Conservation (phyloP, 768 basidiomycete genomes). For the Russula earlei region DNA sequence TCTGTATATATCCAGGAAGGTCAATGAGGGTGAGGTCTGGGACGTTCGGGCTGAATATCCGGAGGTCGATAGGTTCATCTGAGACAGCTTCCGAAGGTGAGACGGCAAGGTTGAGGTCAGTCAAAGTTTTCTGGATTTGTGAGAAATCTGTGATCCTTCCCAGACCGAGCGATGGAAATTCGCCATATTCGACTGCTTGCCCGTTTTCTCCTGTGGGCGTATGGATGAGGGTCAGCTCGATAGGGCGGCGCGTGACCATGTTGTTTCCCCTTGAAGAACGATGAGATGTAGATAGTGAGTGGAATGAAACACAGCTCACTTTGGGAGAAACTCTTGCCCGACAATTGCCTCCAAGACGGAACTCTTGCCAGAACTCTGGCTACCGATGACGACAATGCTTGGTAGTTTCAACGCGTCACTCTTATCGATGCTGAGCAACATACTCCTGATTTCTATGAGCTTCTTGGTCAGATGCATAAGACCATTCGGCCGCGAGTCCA, state of each 20-base stretch:
- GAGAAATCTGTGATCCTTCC: conserved; percentile 86
- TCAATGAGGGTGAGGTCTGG: conserved; percentile 98
- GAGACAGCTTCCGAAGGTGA: conserved; percentile 87
- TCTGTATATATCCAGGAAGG: conserved; percentile 94
- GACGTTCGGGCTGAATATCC: conserved; percentile 91
- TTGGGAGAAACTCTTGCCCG: conserved; percentile 95
- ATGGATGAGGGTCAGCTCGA: conserved; percentile 94
- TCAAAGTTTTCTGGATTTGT: conserved; percentile 86
- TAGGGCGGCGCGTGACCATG: conserved; percentile 98
- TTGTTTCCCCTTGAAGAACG: conserved; percentile 71
- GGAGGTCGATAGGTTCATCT: conserved; percentile 90
- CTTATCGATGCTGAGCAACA: conserved; percentile 94
- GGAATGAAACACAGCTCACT: conserved; percentile 48
- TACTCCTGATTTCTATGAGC: conserved; percentile 90
- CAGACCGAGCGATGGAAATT: conserved; percentile 84
- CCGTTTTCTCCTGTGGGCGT: conserved; percentile 57
- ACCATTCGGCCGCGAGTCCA: conserved; percentile 59
- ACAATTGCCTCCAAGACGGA: conserved; percentile 96
- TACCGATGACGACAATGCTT: conserved; percentile 96
- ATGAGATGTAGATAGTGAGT: not conserved
- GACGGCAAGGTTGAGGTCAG: conserved; percentile 91
- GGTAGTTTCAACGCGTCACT: conserved; percentile 90
- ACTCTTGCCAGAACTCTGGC: conserved; percentile 97
- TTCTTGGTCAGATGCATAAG: conserved; percentile 91
- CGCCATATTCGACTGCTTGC: conserved; percentile 71